Conservation (phyloP, 2,329 filamentous ascomycete genomes). For the Setomelanomma holmii region DNA sequence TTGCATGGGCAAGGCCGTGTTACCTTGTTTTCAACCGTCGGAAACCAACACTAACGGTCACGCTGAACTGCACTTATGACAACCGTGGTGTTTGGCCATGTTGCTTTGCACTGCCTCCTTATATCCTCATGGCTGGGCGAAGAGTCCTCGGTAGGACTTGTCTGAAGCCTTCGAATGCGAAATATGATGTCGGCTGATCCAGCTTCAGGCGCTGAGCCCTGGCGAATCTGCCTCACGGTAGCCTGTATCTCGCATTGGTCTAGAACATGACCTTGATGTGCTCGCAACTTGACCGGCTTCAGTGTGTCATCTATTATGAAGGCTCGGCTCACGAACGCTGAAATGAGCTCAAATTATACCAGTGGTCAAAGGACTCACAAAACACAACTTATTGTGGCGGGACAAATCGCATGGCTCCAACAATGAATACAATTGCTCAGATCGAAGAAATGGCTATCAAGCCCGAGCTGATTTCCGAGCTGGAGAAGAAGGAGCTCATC, state of each 20-base stretch:
- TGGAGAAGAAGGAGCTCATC: slow-evolving; percentile 30
- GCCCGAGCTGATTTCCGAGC: slow-evolving; percentile 14
- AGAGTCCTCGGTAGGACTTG: too few species aligned
- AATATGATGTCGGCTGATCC: background rate
- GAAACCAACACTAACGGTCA: too few species aligned
- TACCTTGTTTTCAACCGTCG: too few species aligned
- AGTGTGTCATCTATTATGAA: background rate
- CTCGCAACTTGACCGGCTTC: background rate
- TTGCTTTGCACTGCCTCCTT: too few species aligned
- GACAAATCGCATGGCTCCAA: background rate
- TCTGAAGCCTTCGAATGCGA: too few species aligned
- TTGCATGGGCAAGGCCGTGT: too few species aligned
- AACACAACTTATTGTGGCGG: too few species aligned
- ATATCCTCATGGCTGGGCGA: too few species aligned
- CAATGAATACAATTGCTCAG: slow-evolving; percentile 2
- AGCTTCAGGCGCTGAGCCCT: slow-evolving; percentile 1
- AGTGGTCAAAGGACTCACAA: background rate
- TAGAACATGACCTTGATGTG: background rate
- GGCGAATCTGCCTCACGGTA: slow-evolving; percentile 5
- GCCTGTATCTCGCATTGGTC: slow-evolving; percentile 3
- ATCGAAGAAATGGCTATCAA: slow-evolving; percentile 13
- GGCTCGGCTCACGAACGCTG: background rate
- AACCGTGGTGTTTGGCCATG: too few species aligned
- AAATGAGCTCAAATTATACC: background rate
- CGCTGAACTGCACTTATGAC: too few species aligned